A percentile compares a stretch with the other conserved stretches of the same genome.
Conservation (phyloP, 768 basidiomycete species). For the Pleurotus giganteus region DNA sequence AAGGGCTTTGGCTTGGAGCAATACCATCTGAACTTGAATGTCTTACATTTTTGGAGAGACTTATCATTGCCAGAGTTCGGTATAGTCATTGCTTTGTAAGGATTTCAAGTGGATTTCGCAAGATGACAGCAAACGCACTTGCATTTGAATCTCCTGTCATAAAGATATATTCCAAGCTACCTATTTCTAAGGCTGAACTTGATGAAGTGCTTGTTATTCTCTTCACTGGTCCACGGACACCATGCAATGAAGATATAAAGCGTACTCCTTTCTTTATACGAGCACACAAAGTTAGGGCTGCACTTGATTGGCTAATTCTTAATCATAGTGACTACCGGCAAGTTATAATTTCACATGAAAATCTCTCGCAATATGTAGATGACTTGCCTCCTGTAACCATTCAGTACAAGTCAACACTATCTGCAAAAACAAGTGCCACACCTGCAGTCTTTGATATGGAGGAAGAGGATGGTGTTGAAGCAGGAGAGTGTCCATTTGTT, state of each 20-base stretch:
- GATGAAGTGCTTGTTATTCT: slow-evolving; percentile 19
- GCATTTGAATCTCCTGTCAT: slow-evolving; percentile 20
- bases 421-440: slow-evolving; percentile 12
- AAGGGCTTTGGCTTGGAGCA: slow-evolving; percentile 31
- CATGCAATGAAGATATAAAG: slow-evolving; percentile 14
- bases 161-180: slow-evolving; percentile 20
- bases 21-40: slow-evolving; percentile 19
- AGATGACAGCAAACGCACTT: slow-evolving; percentile 24
- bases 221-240: slow-evolving; percentile 14
- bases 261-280: slow-evolving; percentile 22
- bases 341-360: slow-evolving; percentile 20
- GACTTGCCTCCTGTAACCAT: slow-evolving; percentile 13
- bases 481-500: slow-evolving; percentile 23
- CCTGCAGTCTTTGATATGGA: slow-evolving; percentile 16
- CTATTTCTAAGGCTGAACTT: slow-evolving; percentile 18
- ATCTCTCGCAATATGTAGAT: slow-evolving; percentile 13
- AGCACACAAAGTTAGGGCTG: slow-evolving; percentile 15
- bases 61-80: slow-evolving; percentile 14
- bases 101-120: slow-evolving; percentile 14
- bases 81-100: slow-evolving; percentile 21
- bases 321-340: slow-evolving; percentile 25
- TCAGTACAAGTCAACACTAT: slow-evolving; percentile 8
- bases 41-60: slow-evolving; percentile 22
- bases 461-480: slow-evolving; percentile 19
- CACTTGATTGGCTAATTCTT: slow-evolving; percentile 25